Evolutionary conservation across 768 basidiomycete species (phyloP), one percentile per base, ranked within the genome.

Genomic region (Boletus vinaceobasis): DNA sequence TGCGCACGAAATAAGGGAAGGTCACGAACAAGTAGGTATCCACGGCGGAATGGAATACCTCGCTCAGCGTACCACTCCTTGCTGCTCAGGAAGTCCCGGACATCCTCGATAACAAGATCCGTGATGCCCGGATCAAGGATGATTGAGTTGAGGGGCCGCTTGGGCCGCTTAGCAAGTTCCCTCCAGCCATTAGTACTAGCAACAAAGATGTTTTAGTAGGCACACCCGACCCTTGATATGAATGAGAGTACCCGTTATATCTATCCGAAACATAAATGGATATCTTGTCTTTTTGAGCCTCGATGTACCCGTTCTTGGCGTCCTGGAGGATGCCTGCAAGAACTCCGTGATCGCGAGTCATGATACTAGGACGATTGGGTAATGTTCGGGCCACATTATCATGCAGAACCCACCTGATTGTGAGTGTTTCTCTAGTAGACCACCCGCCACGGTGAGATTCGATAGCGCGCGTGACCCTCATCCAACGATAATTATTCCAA

Each of bases 31-130:
- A 90, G 75, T n/a, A 90, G 78, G 64, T 88, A 89, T 13, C 90
- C 90, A 13, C 89, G 77, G 19, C 88, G 83, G 73, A 88, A 91
- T 1, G 90, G 90, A 54, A 92, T 90, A 0, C 88, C 90, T 48
- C 89, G 82, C 11, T 82, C 81, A 2, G 79, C 63, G 59, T 92
- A 92, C 90, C 90, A 92, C 19, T 71, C 53, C 60, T 84, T 87
- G 59, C 83, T 87, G 10, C 68, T 66, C 50, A 91, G 70, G 60
- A 92, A 92, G 60, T 90, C 87, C 7, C 72, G 73, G 9, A 86
- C 86, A 63, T 93, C 90, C 3, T 82, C 75, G 9, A 90, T 64
- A 1, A 92, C 69, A 23, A 81, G 61, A 32, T 89, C 84, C 50
- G 83, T 80, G 44, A 89, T 73, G 0, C 87, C 86, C 9, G 81